Evolutionary conservation across 106 monocot species (phyloP).

Genomic region (Acanthochlamys bracteata): DNA sequence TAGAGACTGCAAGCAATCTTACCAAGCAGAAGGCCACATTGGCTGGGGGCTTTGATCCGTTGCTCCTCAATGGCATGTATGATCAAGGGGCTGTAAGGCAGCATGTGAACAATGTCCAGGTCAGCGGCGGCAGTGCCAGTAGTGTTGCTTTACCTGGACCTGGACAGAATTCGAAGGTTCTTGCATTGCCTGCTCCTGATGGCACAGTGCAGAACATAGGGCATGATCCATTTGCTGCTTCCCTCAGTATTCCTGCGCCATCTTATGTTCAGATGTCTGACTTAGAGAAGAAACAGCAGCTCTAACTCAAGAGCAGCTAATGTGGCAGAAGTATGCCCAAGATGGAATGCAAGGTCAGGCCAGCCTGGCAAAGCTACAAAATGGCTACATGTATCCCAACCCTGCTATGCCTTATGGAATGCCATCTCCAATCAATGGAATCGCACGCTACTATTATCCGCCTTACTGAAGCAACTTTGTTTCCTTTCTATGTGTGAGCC

Average conservation of each 20-base stretch:
- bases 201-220: slow-evolving; percentile 49
- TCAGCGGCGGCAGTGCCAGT: slow-evolving; percentile 49
- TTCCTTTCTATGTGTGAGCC: too few species aligned
- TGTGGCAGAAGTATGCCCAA: slow-evolving; percentile 68
- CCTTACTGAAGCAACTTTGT: slow-evolving; percentile 14
- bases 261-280: slow-evolving; percentile 91
- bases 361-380: slow-evolving; percentile 22
- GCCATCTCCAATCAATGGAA: slow-evolving; percentile 20
- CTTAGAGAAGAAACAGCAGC: slow-evolving; percentile 79
- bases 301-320: slow-evolving; percentile 59
- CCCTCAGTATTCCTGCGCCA: slow-evolving; percentile 53
- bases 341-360: slow-evolving; percentile 80
- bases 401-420: slow-evolving; percentile 35
- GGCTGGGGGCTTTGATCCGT: slow-evolving; percentile 64
- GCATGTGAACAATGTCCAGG: slow-evolving; percentile 38
- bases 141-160: slow-evolving; percentile 64
- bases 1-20: slow-evolving; percentile 72
- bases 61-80: slow-evolving; percentile 82
- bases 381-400: slow-evolving; percentile 11
- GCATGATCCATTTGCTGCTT: slow-evolving; percentile 72
- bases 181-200: slow-evolving; percentile 75
- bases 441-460: slow-evolving; percentile 23
- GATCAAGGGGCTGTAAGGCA: slow-evolving; percentile 63
- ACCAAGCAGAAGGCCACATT: slow-evolving; percentile 53
- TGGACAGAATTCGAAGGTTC: slow-evolving; percentile 16